phyloP scores from a whole-genome alignment of 2,329 filamentous ascomycete species.

The Biscogniauxia marginata region DNA sequence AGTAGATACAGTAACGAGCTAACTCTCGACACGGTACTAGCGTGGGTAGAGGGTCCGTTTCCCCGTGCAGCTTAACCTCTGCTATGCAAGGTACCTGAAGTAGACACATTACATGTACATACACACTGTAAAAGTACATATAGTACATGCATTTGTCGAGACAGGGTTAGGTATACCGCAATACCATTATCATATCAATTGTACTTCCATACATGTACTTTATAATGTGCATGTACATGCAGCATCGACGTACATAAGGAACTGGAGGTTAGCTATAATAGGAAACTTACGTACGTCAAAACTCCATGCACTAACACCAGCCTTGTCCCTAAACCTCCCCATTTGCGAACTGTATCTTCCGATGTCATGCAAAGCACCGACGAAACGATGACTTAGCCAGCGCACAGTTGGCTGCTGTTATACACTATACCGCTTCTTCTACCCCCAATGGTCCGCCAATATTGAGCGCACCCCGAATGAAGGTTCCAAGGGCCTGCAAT shows the following conservation, averaged over 20 bases:
- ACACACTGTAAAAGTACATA: not conserved
- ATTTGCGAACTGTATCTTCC: not conserved
- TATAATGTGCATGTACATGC: too few relatives aligned
- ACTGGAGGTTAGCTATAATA: conserved; percentile 4
- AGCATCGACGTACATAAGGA: not conserved
- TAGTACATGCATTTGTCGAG: not conserved
- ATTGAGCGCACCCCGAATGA: conserved; percentile 30
- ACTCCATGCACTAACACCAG: conserved; percentile 1
- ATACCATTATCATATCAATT: too few relatives aligned
- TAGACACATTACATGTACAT: not conserved
- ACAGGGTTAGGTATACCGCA: not conserved
- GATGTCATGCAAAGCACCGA: not conserved
- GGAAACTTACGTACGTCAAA: conserved; percentile 6
- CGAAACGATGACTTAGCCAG: not conserved
- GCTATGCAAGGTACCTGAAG: not conserved
- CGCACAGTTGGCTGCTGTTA: not conserved
- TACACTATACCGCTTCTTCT: not conserved
- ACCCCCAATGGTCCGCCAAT: conserved; percentile 9
- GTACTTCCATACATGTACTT: conserved; percentile 1
- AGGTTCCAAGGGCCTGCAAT: conserved; percentile 33
- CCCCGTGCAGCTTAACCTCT: not conserved
- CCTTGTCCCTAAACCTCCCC: not conserved
- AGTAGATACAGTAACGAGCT: too few relatives aligned
- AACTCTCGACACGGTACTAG: too few relatives aligned
- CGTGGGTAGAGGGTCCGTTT: not conserved